Evolutionary conservation across 2,329 filamentous ascomycete genomes (phyloP), one percentile per base, ranked within the genome.

Genomic region (Fusarium euwallaceae): DNA sequence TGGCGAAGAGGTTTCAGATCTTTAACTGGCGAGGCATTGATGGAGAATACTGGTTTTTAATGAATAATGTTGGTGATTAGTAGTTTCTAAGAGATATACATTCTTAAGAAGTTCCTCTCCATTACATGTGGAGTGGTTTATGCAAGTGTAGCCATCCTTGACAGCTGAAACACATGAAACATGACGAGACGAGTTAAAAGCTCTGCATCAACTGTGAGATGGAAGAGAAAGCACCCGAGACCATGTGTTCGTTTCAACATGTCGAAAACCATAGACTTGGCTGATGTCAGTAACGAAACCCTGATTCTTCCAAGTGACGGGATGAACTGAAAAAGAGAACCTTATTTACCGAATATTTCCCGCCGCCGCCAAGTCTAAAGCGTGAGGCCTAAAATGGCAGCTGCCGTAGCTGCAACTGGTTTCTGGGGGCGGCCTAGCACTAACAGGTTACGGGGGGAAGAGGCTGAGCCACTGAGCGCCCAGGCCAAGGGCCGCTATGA

Each of bases 271-370:
- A 32, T 24, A n/a, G 41, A 39, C 43, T 63, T 53, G 43, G 43
- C 41, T 63, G 43, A 63, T 63, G 41, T 53, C 60, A 62, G 22
- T 39, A 53, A 27, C 37, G 24, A 62, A 53, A n/a, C 27, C 32
- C 32, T 43, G 34, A 34, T 22, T 36, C 29, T 24, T 17, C 34
- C 55, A 37, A 39, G 20, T 27, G 14, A 32, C 29, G 29, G 29
- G 29, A 4, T 39, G 55, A 39, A 59, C 32, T 37, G 53, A 37
- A 58, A 55, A 55, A 37, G 20, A 12, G 22, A 58, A 58, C 55
- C 16, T 41, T 27, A 75, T 78, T 78, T 78, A 61, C 78, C 78
- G 78, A 73, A 14, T 66, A 77, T 79, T 65, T 68, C 51, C 78
- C 78, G 67, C 61, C 78, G 65, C 60, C 45, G 58, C 36, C 67